These are phyloP conservation scores for Stereocaulon alpinum DNA, from an alignment of 495 filamentous ascomycete species.

Conservation along the genomic window DNA sequence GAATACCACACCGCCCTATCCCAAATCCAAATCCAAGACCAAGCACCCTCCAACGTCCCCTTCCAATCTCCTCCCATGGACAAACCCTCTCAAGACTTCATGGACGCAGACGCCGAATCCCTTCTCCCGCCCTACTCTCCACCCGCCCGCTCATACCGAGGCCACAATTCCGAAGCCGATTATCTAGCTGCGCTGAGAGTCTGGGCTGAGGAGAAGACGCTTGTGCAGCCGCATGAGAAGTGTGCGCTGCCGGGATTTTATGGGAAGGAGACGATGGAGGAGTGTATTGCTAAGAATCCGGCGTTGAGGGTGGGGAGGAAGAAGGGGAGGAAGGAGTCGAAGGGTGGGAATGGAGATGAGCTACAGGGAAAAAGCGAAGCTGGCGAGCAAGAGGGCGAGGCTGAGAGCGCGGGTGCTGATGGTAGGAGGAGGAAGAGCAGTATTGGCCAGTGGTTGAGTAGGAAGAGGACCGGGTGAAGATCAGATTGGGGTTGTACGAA, in stretches of 20 bases:
- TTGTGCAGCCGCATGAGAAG: background rate
- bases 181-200: constrained; percentile 5
- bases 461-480: constrained; percentile 5
- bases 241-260: constrained; percentile 3
- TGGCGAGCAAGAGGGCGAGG: background rate
- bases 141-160: background rate
- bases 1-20: constrained; percentile 2
- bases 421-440: constrained; percentile 2
- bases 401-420: background rate
- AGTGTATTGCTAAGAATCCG: constrained; percentile 5
- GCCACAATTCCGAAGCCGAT: constrained; percentile 1
- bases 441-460: constrained; percentile 5
- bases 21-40: background rate
- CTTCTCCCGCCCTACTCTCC: constrained; percentile 9
- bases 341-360: background rate
- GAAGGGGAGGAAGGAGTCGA: background rate
- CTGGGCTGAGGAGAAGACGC: constrained; percentile 11
- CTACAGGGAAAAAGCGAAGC: background rate
- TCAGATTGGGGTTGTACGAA: too few relatives aligned
- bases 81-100: background rate
- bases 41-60: background rate
- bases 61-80: background rate
- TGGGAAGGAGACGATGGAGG: constrained; percentile 8
- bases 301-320: background rate
- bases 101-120: background rate